phyloP scores from a whole-genome alignment of 2,329 filamentous ascomycete species.

The Fusarium longipes region DNA sequence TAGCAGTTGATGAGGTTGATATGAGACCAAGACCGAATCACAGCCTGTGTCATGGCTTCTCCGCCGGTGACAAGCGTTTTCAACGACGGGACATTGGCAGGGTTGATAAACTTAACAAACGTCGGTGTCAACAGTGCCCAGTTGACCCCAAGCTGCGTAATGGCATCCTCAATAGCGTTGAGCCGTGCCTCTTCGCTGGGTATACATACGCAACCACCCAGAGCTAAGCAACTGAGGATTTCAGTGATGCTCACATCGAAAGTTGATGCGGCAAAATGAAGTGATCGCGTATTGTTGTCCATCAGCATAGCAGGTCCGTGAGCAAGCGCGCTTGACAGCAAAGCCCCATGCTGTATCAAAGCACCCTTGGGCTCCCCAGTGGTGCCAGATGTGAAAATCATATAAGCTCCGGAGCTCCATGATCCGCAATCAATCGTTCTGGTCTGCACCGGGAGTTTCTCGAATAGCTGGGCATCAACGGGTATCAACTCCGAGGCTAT shows the following conservation, averaged over 20 bases:
- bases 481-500: conserved; percentile 31
- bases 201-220: conserved; percentile 50
- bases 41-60: conserved; percentile 40
- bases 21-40: conserved; percentile 40
- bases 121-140: conserved; percentile 39
- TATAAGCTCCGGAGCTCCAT: conserved; percentile 35
- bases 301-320: conserved; percentile 43
- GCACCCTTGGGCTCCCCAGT: conserved; percentile 39
- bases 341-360: conserved; percentile 37
- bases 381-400: conserved; percentile 40
- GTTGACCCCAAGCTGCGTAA: conserved; percentile 32
- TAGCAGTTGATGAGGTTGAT: conserved; percentile 43
- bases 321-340: conserved; percentile 31
- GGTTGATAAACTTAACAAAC: conserved; percentile 34
- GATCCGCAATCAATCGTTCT: conserved; percentile 8
- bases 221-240: conserved; percentile 31
- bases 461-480: conserved; percentile 32
- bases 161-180: conserved; percentile 48
- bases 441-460: neutral
- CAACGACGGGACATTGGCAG: conserved; percentile 30
- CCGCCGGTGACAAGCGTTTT: conserved; percentile 42
- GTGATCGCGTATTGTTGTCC: conserved; percentile 41
- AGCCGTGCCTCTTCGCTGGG: conserved; percentile 55
- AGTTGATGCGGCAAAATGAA: conserved; percentile 50
- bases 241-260: conserved; percentile 49